These are phyloP conservation scores for Cladosporium sp. DNA, from an alignment of 2,329 filamentous ascomycete genomes.

Conservation along the genomic window DNA sequence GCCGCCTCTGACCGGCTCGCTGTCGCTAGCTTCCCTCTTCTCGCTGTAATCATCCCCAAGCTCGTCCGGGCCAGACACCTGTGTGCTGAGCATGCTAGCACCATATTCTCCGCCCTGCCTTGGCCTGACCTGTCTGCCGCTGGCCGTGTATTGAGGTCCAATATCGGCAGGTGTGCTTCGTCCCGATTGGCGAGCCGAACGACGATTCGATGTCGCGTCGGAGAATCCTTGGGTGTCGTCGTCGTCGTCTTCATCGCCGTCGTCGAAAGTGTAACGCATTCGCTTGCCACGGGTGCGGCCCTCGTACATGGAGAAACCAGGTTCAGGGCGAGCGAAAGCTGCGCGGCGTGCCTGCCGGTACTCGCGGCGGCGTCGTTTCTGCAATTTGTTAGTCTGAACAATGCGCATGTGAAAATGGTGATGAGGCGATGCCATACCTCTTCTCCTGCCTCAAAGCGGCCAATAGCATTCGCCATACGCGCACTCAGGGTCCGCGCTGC, in stretches of 20 bases:
- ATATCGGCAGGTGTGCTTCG: slow-evolving; percentile 67
- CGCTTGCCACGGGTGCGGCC: slow-evolving; percentile 93
- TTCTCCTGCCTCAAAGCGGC: slow-evolving; percentile 88
- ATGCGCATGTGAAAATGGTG: too few species aligned
- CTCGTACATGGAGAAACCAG: slow-evolving; percentile 90
- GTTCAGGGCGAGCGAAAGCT: slow-evolving; percentile 79
- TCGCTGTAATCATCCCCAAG: slow-evolving; percentile 21
- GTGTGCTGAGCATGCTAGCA: slow-evolving; percentile 54
- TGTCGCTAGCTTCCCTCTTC: slow-evolving; percentile 35
- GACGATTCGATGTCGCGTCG: slow-evolving; percentile 61
- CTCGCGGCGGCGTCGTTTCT: slow-evolving; percentile 91
- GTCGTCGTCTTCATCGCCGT: slow-evolving; percentile 68
- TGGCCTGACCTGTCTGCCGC: slow-evolving; percentile 76
- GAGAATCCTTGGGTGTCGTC: slow-evolving; percentile 63
- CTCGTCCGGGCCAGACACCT: slow-evolving; percentile 39
- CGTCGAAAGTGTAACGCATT: slow-evolving; percentile 92
- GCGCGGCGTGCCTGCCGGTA: slow-evolving; percentile 83
- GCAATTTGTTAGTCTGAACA: slow-evolving; percentile 2
- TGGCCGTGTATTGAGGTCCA: slow-evolving; percentile 68
- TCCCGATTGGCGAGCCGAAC: slow-evolving; percentile 59
- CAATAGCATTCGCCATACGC: slow-evolving; percentile 73
- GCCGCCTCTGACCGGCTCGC: slow-evolving; percentile 38
- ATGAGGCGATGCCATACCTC: slow-evolving; percentile 47
- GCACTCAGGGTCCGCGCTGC: slow-evolving; percentile 73
- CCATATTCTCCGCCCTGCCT: slow-evolving; percentile 60